Evolutionary conservation across 257 asterid species (phyloP).

Genomic region (Plectranthus barbatus): DNA sequence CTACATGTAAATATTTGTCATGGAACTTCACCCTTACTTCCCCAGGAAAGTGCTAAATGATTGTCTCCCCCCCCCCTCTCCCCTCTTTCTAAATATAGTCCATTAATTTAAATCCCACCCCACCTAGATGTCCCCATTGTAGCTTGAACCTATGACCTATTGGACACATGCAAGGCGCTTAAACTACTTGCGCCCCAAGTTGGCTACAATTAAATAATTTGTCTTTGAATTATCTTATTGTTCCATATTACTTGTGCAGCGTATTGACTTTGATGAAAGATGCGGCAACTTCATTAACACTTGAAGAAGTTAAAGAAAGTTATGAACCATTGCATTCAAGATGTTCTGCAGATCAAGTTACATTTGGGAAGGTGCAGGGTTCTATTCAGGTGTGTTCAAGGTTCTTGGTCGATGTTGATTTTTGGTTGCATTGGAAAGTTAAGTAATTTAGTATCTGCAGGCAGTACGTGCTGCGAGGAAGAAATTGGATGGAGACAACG

Average conservation of each 20-base stretch:
- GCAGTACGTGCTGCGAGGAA: slow-evolving; percentile 61
- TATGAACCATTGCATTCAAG: slow-evolving; percentile 31
- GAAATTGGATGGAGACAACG: slow-evolving; percentile 53
- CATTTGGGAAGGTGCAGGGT: slow-evolving; percentile 76
- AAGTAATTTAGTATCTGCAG: slow-evolving; percentile 30
- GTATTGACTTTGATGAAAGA: slow-evolving; percentile 41
- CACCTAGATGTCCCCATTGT: too few species aligned
- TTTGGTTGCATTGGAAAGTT: slow-evolving; percentile 1
- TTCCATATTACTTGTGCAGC: too few species aligned
- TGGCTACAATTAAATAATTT: too few species aligned
- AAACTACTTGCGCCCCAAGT: too few species aligned
- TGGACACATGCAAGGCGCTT: too few species aligned
- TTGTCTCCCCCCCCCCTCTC: background rate
- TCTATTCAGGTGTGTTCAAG: slow-evolving; percentile 45
- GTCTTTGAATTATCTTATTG: too few species aligned
- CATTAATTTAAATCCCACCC: too few species aligned
- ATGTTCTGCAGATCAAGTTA: slow-evolving; percentile 34
- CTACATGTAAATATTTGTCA: too few species aligned
- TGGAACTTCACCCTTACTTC: too few species aligned
- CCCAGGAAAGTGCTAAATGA: too few species aligned
- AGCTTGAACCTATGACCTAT: too few species aligned
- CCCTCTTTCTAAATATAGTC: slow-evolving; percentile 7
- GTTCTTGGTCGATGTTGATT: background rate
- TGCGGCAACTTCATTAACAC: slow-evolving; percentile 48
- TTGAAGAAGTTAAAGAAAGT: slow-evolving; percentile 31